Evolutionary conservation across 208 protist species (phyloP).

Genomic region (Leishmania arabica): DNA sequence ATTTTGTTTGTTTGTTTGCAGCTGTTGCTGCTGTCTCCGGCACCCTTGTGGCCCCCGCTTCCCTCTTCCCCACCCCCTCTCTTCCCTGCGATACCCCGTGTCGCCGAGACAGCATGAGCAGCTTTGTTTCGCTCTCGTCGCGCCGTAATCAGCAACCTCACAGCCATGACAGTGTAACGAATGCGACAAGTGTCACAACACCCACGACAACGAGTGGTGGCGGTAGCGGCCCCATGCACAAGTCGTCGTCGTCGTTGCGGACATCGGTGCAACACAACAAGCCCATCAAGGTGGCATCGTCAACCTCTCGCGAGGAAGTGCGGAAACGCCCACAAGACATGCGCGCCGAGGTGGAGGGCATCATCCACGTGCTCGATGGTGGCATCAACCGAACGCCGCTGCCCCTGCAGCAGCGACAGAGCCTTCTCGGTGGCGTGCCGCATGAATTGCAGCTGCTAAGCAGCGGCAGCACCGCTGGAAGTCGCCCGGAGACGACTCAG

Average conservation of each 20-base stretch:
- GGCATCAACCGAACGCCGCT: conserved; percentile 86
- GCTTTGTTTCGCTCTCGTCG: neutral
- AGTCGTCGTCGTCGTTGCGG: conserved; percentile 5
- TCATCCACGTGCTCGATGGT: conserved; percentile 84
- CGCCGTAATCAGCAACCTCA: neutral
- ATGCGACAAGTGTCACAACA: neutral
- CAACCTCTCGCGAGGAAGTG: conserved; percentile 44
- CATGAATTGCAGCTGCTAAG: conserved; percentile 26
- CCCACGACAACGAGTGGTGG: neutral
- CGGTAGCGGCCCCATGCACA: neutral
- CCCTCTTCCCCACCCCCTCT: neutral
- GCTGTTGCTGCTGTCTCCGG: neutral
- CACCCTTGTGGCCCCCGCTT: neutral
- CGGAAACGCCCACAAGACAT: conserved; percentile 47
- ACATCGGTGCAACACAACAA: neutral
- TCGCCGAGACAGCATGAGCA: neutral
- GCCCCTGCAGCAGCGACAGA: conserved; percentile 53
- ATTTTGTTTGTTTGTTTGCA: neutral
- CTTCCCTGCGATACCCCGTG: no score
- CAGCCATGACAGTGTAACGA: neutral
- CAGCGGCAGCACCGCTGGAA: neutral
- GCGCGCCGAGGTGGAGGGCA: conserved; percentile 46
- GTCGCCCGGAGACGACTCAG: conserved; percentile 10
- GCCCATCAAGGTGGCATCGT: neutral
- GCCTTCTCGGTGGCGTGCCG: conserved; percentile 23